phyloP scores from a whole-genome alignment of 176 grass and related monocot species.

The Phoenix roebelenii region DNA sequence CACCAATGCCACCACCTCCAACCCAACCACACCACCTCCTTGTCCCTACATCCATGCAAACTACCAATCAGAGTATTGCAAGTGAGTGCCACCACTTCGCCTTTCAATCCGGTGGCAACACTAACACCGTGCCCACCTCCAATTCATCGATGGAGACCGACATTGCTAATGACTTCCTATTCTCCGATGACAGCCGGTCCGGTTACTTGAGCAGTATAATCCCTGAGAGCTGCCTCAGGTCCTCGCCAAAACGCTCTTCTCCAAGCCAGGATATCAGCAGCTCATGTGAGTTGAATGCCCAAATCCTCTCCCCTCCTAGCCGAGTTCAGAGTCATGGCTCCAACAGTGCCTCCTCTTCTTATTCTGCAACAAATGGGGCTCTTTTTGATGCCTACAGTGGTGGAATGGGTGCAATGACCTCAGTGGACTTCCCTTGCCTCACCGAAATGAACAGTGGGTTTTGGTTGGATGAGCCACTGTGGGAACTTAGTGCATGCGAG shows the following conservation, averaged over 20 bases:
- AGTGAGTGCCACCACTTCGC: not conserved
- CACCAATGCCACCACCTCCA: not conserved
- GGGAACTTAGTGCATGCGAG: not conserved
- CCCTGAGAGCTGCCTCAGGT: slow-evolving; percentile 1
- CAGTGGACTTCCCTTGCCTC: not conserved
- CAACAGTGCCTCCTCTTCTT: not conserved
- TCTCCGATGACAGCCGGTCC: slow-evolving; percentile 2
- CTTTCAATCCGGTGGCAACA: not conserved
- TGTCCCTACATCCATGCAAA: not conserved
- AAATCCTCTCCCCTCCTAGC: not conserved
- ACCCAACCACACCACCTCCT: not conserved
- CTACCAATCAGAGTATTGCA: not conserved
- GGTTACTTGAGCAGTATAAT: slow-evolving; percentile 11
- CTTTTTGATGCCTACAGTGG: not conserved
- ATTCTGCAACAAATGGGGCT: slow-evolving; percentile 1
- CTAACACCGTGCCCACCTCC: not conserved
- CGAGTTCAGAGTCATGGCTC: not conserved
- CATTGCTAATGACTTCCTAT: not conserved
- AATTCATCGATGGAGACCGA: not conserved
- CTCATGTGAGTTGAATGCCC: not conserved
- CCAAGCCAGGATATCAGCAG: not conserved
- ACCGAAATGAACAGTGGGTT: not conserved
- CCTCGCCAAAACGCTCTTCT: not conserved
- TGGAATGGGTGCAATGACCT: not conserved
- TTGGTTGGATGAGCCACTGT: slow-evolving; percentile 2